phyloP scores from a whole-genome alignment of 108 stramenopile genomes.

The Conticribra weissflogii region DNA sequence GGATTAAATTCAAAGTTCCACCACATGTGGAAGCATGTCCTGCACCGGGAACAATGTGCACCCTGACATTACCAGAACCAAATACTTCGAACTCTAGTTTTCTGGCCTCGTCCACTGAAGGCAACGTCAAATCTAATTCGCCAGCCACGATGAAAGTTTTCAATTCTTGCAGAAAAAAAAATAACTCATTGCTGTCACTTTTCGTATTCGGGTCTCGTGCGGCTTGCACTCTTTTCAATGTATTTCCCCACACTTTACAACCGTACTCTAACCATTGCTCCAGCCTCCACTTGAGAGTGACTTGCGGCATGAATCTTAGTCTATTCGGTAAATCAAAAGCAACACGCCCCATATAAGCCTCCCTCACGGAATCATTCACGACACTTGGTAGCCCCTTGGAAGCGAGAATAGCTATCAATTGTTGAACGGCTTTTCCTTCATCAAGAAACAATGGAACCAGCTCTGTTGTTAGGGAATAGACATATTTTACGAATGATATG shows the following conservation, averaged over 20 bases:
- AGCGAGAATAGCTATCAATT: conserved; percentile 69
- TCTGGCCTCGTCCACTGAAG: conserved; percentile 76
- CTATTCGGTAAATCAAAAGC: conserved; percentile 69
- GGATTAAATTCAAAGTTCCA: conserved; percentile 69
- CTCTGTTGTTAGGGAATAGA: conserved; percentile 49
- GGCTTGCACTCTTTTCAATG: conserved; percentile 25
- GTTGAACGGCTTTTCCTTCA: conserved; percentile 57
- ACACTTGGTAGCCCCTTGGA: conserved; percentile 79
- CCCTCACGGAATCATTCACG: conserved; percentile 67
- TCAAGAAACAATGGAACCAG: conserved; percentile 83
- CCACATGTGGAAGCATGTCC: conserved; percentile 90
- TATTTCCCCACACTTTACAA: conserved; percentile 49
- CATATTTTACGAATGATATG: conserved; percentile 47
- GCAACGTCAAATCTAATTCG: conserved; percentile 78
- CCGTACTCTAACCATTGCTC: conserved; percentile 74
- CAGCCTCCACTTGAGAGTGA: conserved; percentile 77
- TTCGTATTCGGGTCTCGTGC: conserved; percentile 15
- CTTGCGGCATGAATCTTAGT: conserved; percentile 76
- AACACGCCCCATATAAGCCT: conserved; percentile 89
- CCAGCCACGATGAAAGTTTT: conserved; percentile 79
- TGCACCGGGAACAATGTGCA: conserved; percentile 77
- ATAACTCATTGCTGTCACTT: neutral
- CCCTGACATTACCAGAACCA: conserved; percentile 32
- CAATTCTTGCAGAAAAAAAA: conserved; percentile 34
- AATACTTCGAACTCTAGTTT: conserved; percentile 54